phyloP scores from a whole-genome alignment of 371 early-diverging fungal species.

The Rhizoclosmatium hyalinum region DNA sequence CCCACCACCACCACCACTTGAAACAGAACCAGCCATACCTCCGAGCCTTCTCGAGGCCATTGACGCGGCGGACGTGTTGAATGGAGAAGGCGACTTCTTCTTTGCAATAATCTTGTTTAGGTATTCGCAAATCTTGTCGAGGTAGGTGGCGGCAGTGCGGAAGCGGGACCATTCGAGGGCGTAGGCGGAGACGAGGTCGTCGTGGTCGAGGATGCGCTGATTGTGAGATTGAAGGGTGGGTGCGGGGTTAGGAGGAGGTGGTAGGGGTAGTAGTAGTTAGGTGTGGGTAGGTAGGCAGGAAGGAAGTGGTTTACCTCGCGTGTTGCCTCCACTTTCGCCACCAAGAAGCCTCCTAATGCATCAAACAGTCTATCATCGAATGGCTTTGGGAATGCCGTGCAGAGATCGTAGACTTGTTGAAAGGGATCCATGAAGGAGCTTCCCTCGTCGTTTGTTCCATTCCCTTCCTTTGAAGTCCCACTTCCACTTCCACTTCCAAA shows the following conservation, averaged over 20 bases:
- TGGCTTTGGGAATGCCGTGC: slow-evolving; percentile 78
- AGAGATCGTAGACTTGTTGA: slow-evolving; percentile 76
- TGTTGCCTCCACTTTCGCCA: slow-evolving; percentile 7
- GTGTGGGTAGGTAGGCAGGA: background rate
- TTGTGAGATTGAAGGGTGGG: background rate
- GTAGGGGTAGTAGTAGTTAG: background rate
- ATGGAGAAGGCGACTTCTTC: slow-evolving; percentile 20
- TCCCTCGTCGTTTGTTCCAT: background rate
- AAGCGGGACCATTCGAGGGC: slow-evolving; percentile 76
- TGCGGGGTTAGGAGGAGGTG: background rate
- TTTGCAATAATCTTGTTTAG: slow-evolving; percentile 66
- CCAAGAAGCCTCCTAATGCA: slow-evolving; percentile 53
- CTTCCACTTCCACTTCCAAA: background rate
- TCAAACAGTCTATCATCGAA: slow-evolving; percentile 73
- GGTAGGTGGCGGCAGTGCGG: slow-evolving; percentile 67
- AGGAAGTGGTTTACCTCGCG: slow-evolving; percentile 27
- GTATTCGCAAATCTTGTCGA: slow-evolving; percentile 75
- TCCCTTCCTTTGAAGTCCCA: background rate
- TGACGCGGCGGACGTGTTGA: background rate
- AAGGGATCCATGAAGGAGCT: slow-evolving; percentile 68
- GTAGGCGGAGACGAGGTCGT: slow-evolving; percentile 77
- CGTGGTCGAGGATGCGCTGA: slow-evolving; percentile 58
- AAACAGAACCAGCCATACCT: background rate
- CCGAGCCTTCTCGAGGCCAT: background rate
- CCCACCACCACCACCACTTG: background rate